A percentile compares a stretch with the other conserved stretches of the same genome.
Evolutionary conservation across 768 basidiomycete species (phyloP).

Genomic region (Boletus rex-veris): DNA sequence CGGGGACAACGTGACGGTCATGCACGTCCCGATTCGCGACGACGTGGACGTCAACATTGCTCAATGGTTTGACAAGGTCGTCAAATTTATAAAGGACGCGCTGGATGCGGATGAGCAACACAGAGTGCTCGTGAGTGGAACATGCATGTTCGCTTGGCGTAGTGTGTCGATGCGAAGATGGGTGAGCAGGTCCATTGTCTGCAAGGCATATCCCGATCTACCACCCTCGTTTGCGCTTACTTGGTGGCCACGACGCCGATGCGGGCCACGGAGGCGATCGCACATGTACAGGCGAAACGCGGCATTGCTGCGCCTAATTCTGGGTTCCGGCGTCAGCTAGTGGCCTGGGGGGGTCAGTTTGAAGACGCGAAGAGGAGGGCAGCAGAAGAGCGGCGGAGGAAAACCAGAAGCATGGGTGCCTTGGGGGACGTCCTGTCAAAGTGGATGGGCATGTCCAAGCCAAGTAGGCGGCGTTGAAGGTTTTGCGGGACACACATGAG

Average conservation of each 20-base stretch:
- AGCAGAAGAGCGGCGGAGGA: constrained; percentile 15
- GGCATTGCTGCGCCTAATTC: constrained; percentile 62
- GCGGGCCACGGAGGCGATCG: constrained; percentile 51
- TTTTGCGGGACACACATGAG: not conserved
- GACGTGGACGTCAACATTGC: constrained; percentile 39
- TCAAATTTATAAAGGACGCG: constrained; percentile 50
- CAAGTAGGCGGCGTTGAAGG: not conserved
- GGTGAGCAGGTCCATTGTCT: constrained; percentile 65
- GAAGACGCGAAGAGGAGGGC: constrained; percentile 22
- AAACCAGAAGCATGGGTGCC: not conserved
- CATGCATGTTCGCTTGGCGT: not conserved
- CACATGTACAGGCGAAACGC: constrained; percentile 52
- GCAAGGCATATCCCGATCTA: constrained; percentile 71
- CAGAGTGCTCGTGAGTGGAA: constrained; percentile 46
- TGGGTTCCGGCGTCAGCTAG: constrained; percentile 62
- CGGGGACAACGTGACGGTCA: constrained; percentile 33
- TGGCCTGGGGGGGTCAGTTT: constrained; percentile 32
- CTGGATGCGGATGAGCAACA: constrained; percentile 40
- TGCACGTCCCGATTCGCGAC: constrained; percentile 55
- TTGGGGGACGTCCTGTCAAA: constrained; percentile 12
- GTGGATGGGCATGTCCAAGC: constrained; percentile 14
- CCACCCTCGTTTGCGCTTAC: constrained; percentile 75
- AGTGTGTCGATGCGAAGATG: not conserved
- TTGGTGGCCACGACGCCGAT: constrained; percentile 51
- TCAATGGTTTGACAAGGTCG: constrained; percentile 45